Base-by-base conservation (phyloP, 352 stramenopile genomes). In the Pythium oligandrum region DNA sequence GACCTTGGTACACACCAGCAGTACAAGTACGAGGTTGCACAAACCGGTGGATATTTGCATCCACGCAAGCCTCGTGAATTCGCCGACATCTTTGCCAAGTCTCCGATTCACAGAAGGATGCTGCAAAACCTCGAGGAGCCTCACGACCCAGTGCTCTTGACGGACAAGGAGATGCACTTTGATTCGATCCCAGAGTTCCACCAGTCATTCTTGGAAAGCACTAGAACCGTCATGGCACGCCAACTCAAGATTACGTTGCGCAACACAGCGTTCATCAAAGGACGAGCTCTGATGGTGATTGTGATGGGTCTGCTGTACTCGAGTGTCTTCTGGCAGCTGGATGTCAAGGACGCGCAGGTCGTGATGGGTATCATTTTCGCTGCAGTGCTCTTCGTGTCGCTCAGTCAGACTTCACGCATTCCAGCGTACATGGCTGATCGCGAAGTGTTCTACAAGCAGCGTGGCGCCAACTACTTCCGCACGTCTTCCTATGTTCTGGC, bases 121-220 rank as follows among this genome's bases (percentile, higher is more conserved):
- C 30, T 84, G 12, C 88, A 86, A 4, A 86, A 96, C 66, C 80
- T 88, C 9, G 86, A 86, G 35, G 68, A 71, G 11, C 61, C 94
- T 11, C 96, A 96, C 65, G 88, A 97, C 62, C 73, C 96, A 40
- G 51, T 96, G 3, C 80, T 95, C 30, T 37, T 97, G n/a, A 50
- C 96, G 36, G 42, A 10, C 33, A 43, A 1, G 6, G 43, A 31
- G 42, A 56, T 45, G 54, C 34, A 12, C 12, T 40, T 6, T 5
- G 45, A 35, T 45, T 63, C 44, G 45, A 44, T 39, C 4, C 58
- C 58, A 9, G 53, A n/a, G n/a, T n/a, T n/a, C n/a, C n/a, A n/a
- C n/a, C n/a, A n/a, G n/a, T n/a, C n/a, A n/a, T n/a, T n/a, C 36
- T 12, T n/a, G 32, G n/a, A 51, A 4, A 38, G 12, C 4, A 54